phyloP scores from a whole-genome alignment of 2,329 filamentous ascomycete species.

The Colletotrichum magnum region DNA sequence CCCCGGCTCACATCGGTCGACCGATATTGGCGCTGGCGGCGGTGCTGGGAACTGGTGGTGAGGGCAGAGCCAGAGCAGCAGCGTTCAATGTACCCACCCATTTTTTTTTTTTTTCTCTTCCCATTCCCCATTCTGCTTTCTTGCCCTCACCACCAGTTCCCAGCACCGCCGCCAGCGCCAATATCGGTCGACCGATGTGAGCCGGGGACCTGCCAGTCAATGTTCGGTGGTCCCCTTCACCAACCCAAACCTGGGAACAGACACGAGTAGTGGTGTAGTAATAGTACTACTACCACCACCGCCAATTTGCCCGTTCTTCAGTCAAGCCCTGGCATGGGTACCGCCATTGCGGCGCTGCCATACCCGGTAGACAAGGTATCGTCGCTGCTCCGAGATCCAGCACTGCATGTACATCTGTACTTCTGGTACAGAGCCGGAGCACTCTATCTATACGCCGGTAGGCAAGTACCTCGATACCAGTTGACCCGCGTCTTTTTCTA shows the following conservation, averaged over 20 bases:
- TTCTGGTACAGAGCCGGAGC: too few species aligned
- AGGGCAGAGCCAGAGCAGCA: not conserved
- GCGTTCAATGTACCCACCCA: not conserved
- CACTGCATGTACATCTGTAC: not conserved
- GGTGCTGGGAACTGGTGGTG: not conserved
- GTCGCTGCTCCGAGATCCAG: not conserved
- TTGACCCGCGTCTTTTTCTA: too few species aligned
- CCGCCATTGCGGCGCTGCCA: not conserved
- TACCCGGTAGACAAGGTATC: too few species aligned
- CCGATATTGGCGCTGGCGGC: not conserved
- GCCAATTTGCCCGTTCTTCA: not conserved
- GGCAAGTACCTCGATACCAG: too few species aligned
- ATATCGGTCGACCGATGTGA: not conserved
- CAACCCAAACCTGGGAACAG: too few species aligned
- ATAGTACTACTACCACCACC: not conserved
- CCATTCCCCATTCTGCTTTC: not conserved
- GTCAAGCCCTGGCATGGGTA: not conserved
- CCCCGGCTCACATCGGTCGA: not conserved
- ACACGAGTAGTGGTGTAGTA: too few species aligned
- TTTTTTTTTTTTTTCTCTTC: not conserved
- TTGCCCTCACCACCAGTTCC: not conserved
- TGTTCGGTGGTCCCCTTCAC: too few species aligned
- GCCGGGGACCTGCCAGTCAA: constrained; percentile 1
- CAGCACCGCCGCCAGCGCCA: not conserved
- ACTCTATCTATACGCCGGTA: too few species aligned